These are phyloP conservation scores for Colletotrichum noveboracense DNA, from an alignment of 2,329 filamentous ascomycete genomes.

Conservation along the genomic window DNA sequence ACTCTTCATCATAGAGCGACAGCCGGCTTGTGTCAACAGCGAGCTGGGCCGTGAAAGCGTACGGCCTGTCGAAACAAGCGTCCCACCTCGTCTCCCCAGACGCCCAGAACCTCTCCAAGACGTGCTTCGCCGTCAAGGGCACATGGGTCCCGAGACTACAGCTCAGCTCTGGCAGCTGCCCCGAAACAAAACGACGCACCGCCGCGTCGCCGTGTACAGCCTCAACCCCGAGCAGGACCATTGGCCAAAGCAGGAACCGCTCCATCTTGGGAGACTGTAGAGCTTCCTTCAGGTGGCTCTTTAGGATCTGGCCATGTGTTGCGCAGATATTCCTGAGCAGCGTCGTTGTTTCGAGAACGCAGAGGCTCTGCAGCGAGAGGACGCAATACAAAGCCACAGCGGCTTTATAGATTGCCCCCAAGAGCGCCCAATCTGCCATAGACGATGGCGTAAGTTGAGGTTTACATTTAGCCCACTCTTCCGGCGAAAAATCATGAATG, in stretches of 20 bases:
- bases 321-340: background rate
- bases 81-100: conserved; percentile 2
- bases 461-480: conserved; percentile 34
- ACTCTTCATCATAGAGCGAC: background rate
- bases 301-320: background rate
- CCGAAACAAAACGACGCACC: background rate
- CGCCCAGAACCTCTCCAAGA: background rate
- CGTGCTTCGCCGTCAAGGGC: background rate
- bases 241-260: background rate
- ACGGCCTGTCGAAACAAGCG: conserved; percentile 2
- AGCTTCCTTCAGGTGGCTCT: background rate
- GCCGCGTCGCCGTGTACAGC: background rate
- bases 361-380: conserved; percentile 37
- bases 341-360: conserved; percentile 26
- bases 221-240: background rate
- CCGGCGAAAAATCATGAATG: conserved; percentile 33
- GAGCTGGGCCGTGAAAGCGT: conserved; percentile 21
- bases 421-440: conserved; percentile 28
- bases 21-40: conserved; percentile 20
- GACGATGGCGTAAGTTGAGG: conserved; percentile 26
- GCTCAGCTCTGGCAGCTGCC: background rate
- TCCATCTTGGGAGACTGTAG: background rate
- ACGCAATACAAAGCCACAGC: conserved; percentile 40
- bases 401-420: conserved; percentile 31
- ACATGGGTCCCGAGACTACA: background rate